Base-by-base conservation (phyloP, 2,329 filamentous ascomycete species). In the Exophiala dermatitidis region DNA sequence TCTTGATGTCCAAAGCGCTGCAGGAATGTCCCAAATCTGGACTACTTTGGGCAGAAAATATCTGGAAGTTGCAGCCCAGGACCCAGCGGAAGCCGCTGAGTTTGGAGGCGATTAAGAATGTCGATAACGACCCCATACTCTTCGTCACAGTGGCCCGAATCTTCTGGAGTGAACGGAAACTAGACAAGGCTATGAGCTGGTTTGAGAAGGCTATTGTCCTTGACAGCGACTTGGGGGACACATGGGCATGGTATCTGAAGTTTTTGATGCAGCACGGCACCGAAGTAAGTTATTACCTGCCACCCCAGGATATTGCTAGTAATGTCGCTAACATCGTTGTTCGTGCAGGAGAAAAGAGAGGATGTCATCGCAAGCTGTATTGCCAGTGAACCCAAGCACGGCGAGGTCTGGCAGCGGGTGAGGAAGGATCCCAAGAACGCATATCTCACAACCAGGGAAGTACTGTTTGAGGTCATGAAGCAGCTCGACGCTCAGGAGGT, bases 171-270 rank as follows among this genome's bases (percentile, higher is more conserved):
- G 93, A 98, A 72, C 80, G 93, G 52, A 85, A 85, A 67, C 77
- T 98, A 28, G 93, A 97, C 62, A 95, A 96, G 70, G 91, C 93
- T 2, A 86, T 90, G 70, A 90, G 82, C 60, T 98, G 93, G 93
- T 98, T 98, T 69, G 90, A 96, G 72, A 95, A 95, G 72, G 93
- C 93, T 0, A 83, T 96, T 52, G 77, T 95, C 50, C 75, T 93
- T 8, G 90, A 98, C 65, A 82, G 85, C 34, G 90, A 97, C 68
- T 74, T 83, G 47, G 93, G 93, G 47, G 94, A 98, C 73, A 87
- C 84, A 7, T 98, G 94, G 94, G 91, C 90, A 19, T 98, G 91
- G 91, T 98, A 96, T 70, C 93, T 90, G 70, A 90, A 91, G 69
- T 98, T 97, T 69, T 67, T 97, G 60, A 68, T 83, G 62, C 88